Percentiles rank a stretch among this genome's conserved stretches.
phyloP scores from a whole-genome alignment of 495 filamentous ascomycete genomes.

The Xylaria venustula region DNA sequence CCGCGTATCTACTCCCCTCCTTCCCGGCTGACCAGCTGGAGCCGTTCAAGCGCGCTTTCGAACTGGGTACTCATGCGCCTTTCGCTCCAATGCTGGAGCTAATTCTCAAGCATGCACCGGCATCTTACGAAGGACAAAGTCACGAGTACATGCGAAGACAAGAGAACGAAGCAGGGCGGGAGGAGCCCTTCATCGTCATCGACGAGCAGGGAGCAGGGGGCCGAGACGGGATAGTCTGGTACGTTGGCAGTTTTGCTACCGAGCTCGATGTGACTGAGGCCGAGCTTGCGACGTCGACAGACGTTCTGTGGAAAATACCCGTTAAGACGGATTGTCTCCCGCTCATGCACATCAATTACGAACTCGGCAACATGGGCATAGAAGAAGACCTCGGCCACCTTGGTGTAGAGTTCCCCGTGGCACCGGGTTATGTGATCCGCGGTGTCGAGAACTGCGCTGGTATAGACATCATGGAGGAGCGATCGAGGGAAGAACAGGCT shows the following conservation, averaged over 20 bases:
- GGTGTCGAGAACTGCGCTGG: not conserved
- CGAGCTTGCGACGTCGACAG: slow-evolving; percentile 7
- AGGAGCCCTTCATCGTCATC: slow-evolving; percentile 13
- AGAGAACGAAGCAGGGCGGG: slow-evolving; percentile 16
- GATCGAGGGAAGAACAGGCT: not conserved
- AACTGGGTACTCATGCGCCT: slow-evolving; percentile 13
- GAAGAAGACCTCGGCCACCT: slow-evolving; percentile 17
- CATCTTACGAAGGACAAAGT: slow-evolving; percentile 11
- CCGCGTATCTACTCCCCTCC: slow-evolving; percentile 16
- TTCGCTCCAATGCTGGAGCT: slow-evolving; percentile 17
- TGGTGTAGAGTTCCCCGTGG: slow-evolving; percentile 12
- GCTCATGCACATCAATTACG: slow-evolving; percentile 17
- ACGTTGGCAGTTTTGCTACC: slow-evolving; percentile 11
- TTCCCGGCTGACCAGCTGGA: slow-evolving; percentile 13
- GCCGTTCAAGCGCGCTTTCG: slow-evolving; percentile 18
- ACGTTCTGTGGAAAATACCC: slow-evolving; percentile 19
- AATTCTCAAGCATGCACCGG: slow-evolving; percentile 13
- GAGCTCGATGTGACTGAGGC: slow-evolving; percentile 7
- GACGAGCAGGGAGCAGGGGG: slow-evolving; percentile 8
- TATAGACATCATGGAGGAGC: slow-evolving; percentile 8
- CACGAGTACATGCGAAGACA: slow-evolving; percentile 20
- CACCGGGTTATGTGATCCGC: slow-evolving; percentile 7
- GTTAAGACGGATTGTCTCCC: slow-evolving; percentile 13
- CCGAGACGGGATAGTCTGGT: slow-evolving; percentile 13
- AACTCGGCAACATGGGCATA: slow-evolving; percentile 15